Base-by-base conservation (phyloP, 805 yeast genomes). In the Candida ovalis region DNA sequence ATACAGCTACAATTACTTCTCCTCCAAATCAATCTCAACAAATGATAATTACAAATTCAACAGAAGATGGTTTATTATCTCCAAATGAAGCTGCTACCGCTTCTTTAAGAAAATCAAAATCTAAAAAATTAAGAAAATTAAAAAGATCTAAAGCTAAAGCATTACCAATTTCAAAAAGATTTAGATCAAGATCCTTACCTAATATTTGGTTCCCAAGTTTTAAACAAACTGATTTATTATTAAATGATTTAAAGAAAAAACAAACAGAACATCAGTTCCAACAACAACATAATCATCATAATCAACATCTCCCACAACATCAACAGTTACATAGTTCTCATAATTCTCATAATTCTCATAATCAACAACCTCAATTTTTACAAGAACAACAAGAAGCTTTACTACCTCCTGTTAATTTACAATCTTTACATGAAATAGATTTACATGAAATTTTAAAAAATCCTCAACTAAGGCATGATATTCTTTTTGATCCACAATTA, bases 381-480 rank as follows among this genome's bases (percentile, higher is more conserved):
- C 22, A 17, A 5, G 38, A 17, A 7, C 13, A 17, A 7, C 13
- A 35, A 8, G 22, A n/a, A n/a, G 22, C 38, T 6, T 39, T 61
- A 2, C 64, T 84, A 43, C 96, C 96, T 3, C 97, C 97, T 1
- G 88, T 88, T 42, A 87, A 86, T 67, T 69, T 88, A 43, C 90
- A 84, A 60, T 81, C 89, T 28, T 74, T 91, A 55, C 82, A 84
- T 57, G 97, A 89, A 63, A 86, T 91, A 49, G 97, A 91, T 60
- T 69, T 91, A 41, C 86, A 86, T 52, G 96, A 89, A 62, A 91
- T 92, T 45, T 74, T 91, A 56, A 88, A 87, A 62, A 91, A 91
- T 67, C 96, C 96, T 3, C 96, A 89, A 64, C 72, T 91, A 48
- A 78, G 98, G 54, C 98, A 91, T 66, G 98, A 92, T 64, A 88